phyloP scores from a whole-genome alignment of 2,329 filamentous ascomycete genomes.

The Drechslerella coelobrocha region DNA sequence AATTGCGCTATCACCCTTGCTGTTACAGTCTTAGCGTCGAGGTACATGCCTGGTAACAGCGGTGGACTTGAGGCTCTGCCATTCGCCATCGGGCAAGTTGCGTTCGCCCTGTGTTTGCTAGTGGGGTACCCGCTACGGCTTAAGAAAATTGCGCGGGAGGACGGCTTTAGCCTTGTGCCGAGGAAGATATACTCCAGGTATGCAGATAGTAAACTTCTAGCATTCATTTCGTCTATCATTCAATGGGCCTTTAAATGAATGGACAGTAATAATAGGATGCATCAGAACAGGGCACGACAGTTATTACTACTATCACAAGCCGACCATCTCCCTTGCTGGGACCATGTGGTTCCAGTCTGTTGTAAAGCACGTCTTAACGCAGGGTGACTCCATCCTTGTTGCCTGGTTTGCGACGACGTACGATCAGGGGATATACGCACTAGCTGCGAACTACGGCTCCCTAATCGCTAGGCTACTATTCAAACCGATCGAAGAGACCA shows the following conservation, averaged over 20 bases:
- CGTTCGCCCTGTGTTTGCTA: constrained; percentile 74
- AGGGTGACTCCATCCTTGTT: constrained; percentile 90
- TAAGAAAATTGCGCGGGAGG: constrained; percentile 63
- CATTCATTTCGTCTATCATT: too few species aligned
- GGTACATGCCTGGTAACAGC: constrained; percentile 59
- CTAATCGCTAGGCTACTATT: constrained; percentile 87
- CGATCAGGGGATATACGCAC: constrained; percentile 87
- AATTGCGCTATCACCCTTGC: constrained; percentile 78
- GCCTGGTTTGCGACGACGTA: constrained; percentile 75
- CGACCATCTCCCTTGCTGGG: constrained; percentile 65
- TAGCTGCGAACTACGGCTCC: constrained; percentile 93
- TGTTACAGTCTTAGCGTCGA: constrained; percentile 70
- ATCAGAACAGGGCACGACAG: constrained; percentile 29
- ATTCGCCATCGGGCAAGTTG: constrained; percentile 85
- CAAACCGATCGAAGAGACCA: constrained; percentile 93
- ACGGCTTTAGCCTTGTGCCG: constrained; percentile 74
- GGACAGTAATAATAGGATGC: neutral
- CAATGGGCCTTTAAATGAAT: neutral
- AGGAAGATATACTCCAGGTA: constrained; percentile 58
- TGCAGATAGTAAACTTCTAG: constrained; percentile 8
- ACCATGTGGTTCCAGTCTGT: constrained; percentile 86
- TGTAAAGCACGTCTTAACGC: constrained; percentile 91
- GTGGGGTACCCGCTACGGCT: constrained; percentile 73
- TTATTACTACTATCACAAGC: constrained; percentile 36
- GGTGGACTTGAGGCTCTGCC: constrained; percentile 73